Evolutionary conservation across 805 yeast genomes (phyloP), one percentile per base, ranked within the genome.

Genomic region (Suhomyces emberorum): DNA sequence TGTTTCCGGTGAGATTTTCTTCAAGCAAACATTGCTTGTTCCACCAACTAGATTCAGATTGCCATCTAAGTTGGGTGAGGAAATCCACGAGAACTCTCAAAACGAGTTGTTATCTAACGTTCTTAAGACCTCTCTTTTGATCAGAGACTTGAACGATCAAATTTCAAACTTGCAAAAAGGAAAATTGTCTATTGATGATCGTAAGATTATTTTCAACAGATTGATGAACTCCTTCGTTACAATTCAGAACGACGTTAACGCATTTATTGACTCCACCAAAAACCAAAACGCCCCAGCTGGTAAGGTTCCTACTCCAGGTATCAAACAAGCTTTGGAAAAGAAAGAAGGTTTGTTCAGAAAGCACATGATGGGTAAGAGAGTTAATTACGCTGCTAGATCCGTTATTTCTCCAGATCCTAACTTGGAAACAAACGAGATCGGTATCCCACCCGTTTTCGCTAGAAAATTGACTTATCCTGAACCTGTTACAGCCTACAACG

Each of bases 341-440:
- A 93, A 93, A 61, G 99, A 93, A 66, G 99, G 99, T 59, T 72
- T 91, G 47, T 93, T 93, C 74, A 80, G 99, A 72, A 93, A 91
- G 61, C 96, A 93, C 58, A 93, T 93, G 98, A 93, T 93, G 99
- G 99, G 99, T 60, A 93, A 93, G 74, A 88, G 99, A 72, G 99
- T 93, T 42, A 95, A 93, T 62, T 91, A 87, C 56, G 96, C 98
- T 36, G 98, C 98, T 34, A 88, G 99, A 68, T 91, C 98, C 7
- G 99, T 93, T 53, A 93, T 93, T 65, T 89, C 98, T 5, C 98
- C 98, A 4, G 99, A 93, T 68, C 99, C 99, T 39, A 93, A 85
- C 70, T 75, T 93, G 51, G 98, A 93, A 69, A 95, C 98, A 10
- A 88, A 89, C 59, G 96, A 93, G 65, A 91, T 93, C 57, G 99